phyloP scores from a whole-genome alignment of 768 basidiomycete genomes.

The Rhizopogon roseolus region DNA sequence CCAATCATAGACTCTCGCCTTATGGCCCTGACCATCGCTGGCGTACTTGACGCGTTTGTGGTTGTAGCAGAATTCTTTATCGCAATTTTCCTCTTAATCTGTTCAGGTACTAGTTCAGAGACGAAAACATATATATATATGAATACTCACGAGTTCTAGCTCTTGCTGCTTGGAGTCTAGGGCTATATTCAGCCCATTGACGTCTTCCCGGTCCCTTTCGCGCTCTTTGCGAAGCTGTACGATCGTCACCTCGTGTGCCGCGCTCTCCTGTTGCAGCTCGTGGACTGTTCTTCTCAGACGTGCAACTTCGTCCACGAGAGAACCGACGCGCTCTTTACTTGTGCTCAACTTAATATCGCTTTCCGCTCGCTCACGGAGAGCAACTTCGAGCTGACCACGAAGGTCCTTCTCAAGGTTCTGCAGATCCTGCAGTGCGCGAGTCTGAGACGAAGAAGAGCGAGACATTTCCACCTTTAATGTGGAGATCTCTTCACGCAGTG shows the following conservation, averaged over 20 bases:
- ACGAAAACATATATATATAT: background rate
- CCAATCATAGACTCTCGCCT: constrained; percentile 56
- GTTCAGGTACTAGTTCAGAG: background rate
- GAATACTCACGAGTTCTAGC: constrained; percentile 68
- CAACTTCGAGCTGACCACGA: constrained; percentile 38
- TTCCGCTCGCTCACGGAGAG: constrained; percentile 52
- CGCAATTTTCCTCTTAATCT: constrained; percentile 11
- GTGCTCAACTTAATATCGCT: constrained; percentile 45
- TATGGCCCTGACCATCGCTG: constrained; percentile 10
- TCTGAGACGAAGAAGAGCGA: constrained; percentile 45
- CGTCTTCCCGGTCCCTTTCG: constrained; percentile 68
- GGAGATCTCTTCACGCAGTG: constrained; percentile 50
- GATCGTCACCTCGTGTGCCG: constrained; percentile 79
- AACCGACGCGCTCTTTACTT: constrained; percentile 43
- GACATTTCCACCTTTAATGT: constrained; percentile 51
- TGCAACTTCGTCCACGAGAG: constrained; percentile 56
- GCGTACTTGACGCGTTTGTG: background rate
- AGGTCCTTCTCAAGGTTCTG: constrained; percentile 6
- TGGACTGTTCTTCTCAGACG: constrained; percentile 59
- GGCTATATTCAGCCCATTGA: constrained; percentile 83
- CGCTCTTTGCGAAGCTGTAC: constrained; percentile 66
- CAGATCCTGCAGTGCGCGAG: constrained; percentile 23
- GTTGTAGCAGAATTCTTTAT: background rate
- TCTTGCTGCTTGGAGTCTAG: constrained; percentile 94
- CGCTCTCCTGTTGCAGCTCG: constrained; percentile 73